Percentiles rank a stretch among this genome's conserved stretches.
Evolutionary conservation across 2,329 filamentous ascomycete genomes (phyloP).

Genomic region (Aspergillus terreus): DNA sequence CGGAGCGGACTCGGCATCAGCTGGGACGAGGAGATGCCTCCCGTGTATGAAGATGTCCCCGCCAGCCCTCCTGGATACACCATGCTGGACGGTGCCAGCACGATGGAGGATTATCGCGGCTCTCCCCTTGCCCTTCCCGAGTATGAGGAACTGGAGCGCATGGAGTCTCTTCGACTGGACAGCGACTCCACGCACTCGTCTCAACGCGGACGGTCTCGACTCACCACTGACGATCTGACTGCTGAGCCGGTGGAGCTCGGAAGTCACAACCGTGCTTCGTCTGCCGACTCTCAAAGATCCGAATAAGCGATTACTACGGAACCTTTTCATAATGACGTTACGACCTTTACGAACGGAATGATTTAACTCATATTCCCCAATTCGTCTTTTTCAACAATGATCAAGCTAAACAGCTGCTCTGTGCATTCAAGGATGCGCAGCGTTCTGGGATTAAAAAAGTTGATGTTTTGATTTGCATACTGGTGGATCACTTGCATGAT

Average conservation of each 20-base stretch:
- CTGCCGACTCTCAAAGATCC: slow-evolving; percentile 10
- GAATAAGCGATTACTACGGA: background rate
- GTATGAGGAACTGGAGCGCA: slow-evolving; percentile 45
- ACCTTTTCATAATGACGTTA: slow-evolving; percentile 2
- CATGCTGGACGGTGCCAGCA: slow-evolving; percentile 36
- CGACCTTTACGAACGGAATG: slow-evolving; percentile 5
- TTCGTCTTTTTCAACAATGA: slow-evolving; percentile 3
- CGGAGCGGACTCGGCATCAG: slow-evolving; percentile 82
- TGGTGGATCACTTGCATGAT: slow-evolving; percentile 7
- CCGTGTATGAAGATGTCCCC: slow-evolving; percentile 90
- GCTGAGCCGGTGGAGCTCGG: slow-evolving; percentile 11
- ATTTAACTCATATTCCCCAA: slow-evolving; percentile 1
- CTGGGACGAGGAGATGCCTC: slow-evolving; percentile 95
- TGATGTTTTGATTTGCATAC: slow-evolving; percentile 7
- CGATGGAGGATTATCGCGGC: slow-evolving; percentile 46
- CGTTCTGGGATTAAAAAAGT: slow-evolving; percentile 2
- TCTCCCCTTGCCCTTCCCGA: slow-evolving; percentile 40
- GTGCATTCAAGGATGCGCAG: background rate
- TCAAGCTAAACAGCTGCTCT: background rate
- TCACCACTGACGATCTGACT: slow-evolving; percentile 32
- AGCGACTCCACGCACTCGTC: slow-evolving; percentile 30
- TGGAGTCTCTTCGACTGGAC: slow-evolving; percentile 36
- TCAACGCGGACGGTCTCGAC: slow-evolving; percentile 22
- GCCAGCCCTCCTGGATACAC: slow-evolving; percentile 73
- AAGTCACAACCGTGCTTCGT: slow-evolving; percentile 13